These are phyloP conservation scores for Simmondsia chinensis DNA, from an alignment of 148 eudicot species.

Conservation along the genomic window DNA sequence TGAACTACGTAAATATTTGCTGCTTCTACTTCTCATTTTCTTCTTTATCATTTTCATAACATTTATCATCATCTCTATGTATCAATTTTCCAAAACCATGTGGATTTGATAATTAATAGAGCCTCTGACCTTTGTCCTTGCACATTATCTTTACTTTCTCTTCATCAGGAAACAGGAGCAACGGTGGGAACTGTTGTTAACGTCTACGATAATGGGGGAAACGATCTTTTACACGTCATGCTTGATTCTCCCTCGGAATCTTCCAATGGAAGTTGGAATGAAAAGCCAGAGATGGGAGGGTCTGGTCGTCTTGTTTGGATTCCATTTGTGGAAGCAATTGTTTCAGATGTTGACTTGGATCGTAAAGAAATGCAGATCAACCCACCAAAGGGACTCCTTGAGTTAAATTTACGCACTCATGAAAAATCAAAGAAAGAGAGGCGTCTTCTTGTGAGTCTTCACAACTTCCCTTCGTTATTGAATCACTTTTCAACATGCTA, in stretches of 20 bases:
- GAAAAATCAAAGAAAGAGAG: slow-evolving; percentile 94
- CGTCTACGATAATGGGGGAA: slow-evolving; percentile 68
- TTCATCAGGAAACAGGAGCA: slow-evolving; percentile 91
- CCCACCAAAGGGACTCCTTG: slow-evolving; percentile 91
- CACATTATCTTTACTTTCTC: slow-evolving; percentile 9
- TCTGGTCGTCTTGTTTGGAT: slow-evolving; percentile 74
- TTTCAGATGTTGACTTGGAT: slow-evolving; percentile 69
- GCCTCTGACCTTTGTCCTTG: neutral
- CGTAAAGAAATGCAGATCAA: slow-evolving; percentile 82
- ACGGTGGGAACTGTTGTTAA: slow-evolving; percentile 76
- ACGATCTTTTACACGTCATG: slow-evolving; percentile 77
- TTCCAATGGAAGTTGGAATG: slow-evolving; percentile 23
- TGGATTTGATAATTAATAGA: neutral
- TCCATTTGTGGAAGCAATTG: slow-evolving; percentile 94
- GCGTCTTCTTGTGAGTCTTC: slow-evolving; percentile 62
- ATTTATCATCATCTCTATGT: neutral
- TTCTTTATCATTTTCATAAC: neutral
- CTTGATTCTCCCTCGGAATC: slow-evolving; percentile 37
- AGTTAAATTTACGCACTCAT: slow-evolving; percentile 64
- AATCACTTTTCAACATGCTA: no score
- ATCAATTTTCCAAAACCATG: no score
- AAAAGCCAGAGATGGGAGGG: slow-evolving; percentile 19
- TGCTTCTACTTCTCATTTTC: neutral
- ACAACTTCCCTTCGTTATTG: neutral
- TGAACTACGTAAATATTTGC: no score